Evolutionary conservation across 2,329 filamentous ascomycete genomes (phyloP), one percentile per base, ranked within the genome.

Genomic region (Endocalyx cinctus): DNA sequence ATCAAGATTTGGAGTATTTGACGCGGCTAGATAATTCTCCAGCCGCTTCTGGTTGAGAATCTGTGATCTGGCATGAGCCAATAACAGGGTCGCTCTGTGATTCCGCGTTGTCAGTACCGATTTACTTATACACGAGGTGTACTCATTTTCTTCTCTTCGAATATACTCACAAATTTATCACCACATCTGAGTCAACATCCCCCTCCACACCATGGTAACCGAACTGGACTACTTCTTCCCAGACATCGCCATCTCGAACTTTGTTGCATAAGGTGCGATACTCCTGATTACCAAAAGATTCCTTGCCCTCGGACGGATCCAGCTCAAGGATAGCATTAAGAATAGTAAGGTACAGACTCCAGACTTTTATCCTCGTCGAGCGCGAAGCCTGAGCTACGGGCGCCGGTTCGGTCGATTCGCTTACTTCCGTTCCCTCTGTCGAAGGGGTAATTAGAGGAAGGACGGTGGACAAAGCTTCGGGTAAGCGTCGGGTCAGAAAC

Each of bases 331-430:
- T 84, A 25, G 87, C 84, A 64, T 96, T 95, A 42, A 97, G 70
- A 31, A 96, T 83, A 13, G 89, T 95, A 45, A 97, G 74, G 58
- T 97, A 98, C 51, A 98, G 73, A 60, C 88, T 95, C 92, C 92
- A 98, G 43, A 97, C 84, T 63, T 97, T 98, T 59, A 95, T 84
- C 45, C 89, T 74, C 37, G 87, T 92, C 19, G 82, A 84, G 46
- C 84, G 79, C 26, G 85, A 89, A 33, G 87, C 87, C 43, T 74
- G 77, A 34, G 86, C 82, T 33, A 96, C 79, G 5, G 88, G 87
- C 17, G 87, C 83, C 17, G 76, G 67, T 37, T 79, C 72, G 22
- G 50, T 55, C 14, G 60, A 43, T 19, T 64, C 62, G 30, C 71
- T 65, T 14, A 58, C 67, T 36, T 70, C 62, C 18, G 66, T 63